phyloP scores from a whole-genome alignment of 805 yeast genomes.

The Priceomyces haplophilus region DNA sequence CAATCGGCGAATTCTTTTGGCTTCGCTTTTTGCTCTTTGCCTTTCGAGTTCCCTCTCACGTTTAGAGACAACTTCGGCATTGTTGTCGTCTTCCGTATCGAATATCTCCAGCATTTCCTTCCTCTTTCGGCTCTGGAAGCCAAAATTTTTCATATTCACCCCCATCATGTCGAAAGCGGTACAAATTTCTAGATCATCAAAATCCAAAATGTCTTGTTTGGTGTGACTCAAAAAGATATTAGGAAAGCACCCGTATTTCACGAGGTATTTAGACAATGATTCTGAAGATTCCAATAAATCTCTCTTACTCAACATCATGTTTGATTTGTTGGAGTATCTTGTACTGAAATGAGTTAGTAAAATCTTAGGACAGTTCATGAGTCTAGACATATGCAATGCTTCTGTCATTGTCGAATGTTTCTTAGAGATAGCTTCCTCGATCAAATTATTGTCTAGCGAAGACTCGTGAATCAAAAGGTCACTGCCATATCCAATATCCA shows the following conservation, averaged over 20 bases:
- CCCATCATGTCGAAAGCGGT: slow-evolving; percentile 42
- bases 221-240: slow-evolving; percentile 22
- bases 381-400: slow-evolving; percentile 66
- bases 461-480: slow-evolving; percentile 91
- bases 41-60: slow-evolving; percentile 24
- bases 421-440: slow-evolving; percentile 75
- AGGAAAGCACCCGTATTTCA: slow-evolving; percentile 16
- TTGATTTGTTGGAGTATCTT: slow-evolving; percentile 53
- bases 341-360: slow-evolving; percentile 91
- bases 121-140: slow-evolving; percentile 24
- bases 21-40: slow-evolving; percentile 32
- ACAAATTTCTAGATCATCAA: slow-evolving; percentile 34
- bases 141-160: slow-evolving; percentile 25
- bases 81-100: slow-evolving; percentile 19
- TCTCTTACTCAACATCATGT: slow-evolving; percentile 22
- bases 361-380: slow-evolving; percentile 69
- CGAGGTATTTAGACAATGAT: slow-evolving; percentile 29
- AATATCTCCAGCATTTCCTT: slow-evolving; percentile 26
- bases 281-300: slow-evolving; percentile 20
- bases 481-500: slow-evolving; percentile 59
- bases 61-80: slow-evolving; percentile 12
- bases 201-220: slow-evolving; percentile 10
- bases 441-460: slow-evolving; percentile 76
- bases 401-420: slow-evolving; percentile 87
- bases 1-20: slow-evolving; percentile 32